Evolutionary conservation across 2,329 filamentous ascomycete species (phyloP), one percentile per base, ranked within the genome.

Genomic region (Davidsoniella virescens): DNA sequence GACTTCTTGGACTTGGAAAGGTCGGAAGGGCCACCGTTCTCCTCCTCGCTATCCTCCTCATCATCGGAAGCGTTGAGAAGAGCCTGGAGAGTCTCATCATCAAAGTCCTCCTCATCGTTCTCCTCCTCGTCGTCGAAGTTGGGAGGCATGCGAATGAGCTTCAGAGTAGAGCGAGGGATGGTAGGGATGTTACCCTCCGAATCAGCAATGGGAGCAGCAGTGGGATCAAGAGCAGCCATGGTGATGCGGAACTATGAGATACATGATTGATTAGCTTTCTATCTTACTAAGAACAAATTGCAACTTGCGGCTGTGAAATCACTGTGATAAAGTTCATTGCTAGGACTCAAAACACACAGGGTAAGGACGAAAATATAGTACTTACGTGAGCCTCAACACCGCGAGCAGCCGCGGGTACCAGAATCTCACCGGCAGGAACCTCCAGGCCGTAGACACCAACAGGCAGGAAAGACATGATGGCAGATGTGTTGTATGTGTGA

Each of bases 221-320:
- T 87, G 52, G 92, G 92, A 64, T 98, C 90, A 64, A 98, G 82
- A 57, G 92, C 92, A 61, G 93, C 92, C 92, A 98, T 98, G 61
- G 88, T 96, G 63, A 98, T 87, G 65, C 87, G 87, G 70, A 95
- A 93, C 88, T 94, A 61, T 25, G 39, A 49, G 33, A 18, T 29
- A 18, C 45, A 45, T 47, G 41, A 26, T 44, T n/a, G 56, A 55
- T 68, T 55, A 66, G 63, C 54, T 40, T 16, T 16, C 38, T 40
- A n/a, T 16, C 3, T 5, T 12, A 25, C 23, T 14, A 26, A 16
- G 33, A 33, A 18, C 18, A 14, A 23, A 33, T 39, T 12, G 39
- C 44, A 29, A 54, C 49, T 56, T 57, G 55, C 49, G 44, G 18
- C 44, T 3, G 44, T 33, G 26, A 8, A 29, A 17, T 45, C n/a